These are phyloP conservation scores for Candida sp. DNA, from an alignment of 1,139 yeast genomes.

Conservation along the genomic window DNA sequence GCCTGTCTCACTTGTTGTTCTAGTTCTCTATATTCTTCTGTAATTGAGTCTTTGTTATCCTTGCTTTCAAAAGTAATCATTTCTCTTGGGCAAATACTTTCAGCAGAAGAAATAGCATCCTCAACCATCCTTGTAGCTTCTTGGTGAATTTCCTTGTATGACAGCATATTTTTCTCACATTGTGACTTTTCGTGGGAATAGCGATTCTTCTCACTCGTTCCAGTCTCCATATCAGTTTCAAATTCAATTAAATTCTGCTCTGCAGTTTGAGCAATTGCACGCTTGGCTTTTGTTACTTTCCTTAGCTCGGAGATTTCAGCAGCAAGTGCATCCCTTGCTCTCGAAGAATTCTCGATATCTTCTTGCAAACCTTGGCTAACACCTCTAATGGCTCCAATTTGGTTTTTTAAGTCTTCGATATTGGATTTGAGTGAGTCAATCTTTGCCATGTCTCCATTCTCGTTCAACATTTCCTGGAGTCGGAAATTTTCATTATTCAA, in stretches of 20 bases:
- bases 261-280: conserved; percentile 7
- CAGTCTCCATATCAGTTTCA: conserved; percentile 9
- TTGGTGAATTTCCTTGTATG: conserved; percentile 11
- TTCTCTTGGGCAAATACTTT: conserved; percentile 26
- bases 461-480: conserved; percentile 28
- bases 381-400: conserved; percentile 22
- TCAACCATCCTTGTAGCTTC: conserved; percentile 16
- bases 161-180: conserved; percentile 8
- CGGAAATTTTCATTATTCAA: conserved; percentile 15
- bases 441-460: conserved; percentile 30
- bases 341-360: conserved; percentile 13
- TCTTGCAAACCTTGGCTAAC: conserved; percentile 25
- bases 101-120: conserved; percentile 24
- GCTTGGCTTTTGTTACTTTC: conserved; percentile 9
- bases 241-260: conserved; percentile 9
- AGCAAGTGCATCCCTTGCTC: conserved; percentile 2
- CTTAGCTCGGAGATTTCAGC: conserved; percentile 6
- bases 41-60: conserved; percentile 37
- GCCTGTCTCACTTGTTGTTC: conserved; percentile 34
- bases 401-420: conserved; percentile 25
- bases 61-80: conserved; percentile 22
- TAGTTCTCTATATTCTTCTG: conserved; percentile 28
- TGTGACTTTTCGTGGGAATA: conserved; percentile 9
- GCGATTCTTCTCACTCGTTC: conserved; percentile 9
- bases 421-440: conserved; percentile 28